Evolutionary conservation across 805 yeast species (phyloP).

Genomic region (Alloascoidea africana): DNA sequence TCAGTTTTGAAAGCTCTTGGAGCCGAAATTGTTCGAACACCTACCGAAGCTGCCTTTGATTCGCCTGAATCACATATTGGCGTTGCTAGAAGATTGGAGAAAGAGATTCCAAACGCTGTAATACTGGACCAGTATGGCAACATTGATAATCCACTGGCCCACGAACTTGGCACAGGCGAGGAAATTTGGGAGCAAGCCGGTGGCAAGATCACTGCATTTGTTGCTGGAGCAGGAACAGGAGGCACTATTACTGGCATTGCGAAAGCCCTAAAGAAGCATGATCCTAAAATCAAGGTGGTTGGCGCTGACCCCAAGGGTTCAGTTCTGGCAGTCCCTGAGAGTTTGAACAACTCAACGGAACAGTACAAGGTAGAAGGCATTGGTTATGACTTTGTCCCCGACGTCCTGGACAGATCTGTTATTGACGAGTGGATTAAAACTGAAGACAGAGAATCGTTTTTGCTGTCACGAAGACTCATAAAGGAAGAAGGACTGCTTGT

Average conservation of each 20-base stretch:
- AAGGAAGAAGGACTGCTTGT: slow-evolving; percentile 76
- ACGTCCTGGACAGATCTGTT: slow-evolving; percentile 48
- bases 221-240: slow-evolving; percentile 93
- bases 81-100: slow-evolving; percentile 66
- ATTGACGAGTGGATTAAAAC: slow-evolving; percentile 80
- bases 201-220: slow-evolving; percentile 55
- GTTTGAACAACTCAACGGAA: slow-evolving; percentile 42
- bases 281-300: slow-evolving; percentile 42
- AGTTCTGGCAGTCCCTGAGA: slow-evolving; percentile 66
- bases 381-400: slow-evolving; percentile 81
- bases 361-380: slow-evolving; percentile 78
- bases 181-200: slow-evolving; percentile 75
- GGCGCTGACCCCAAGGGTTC: slow-evolving; percentile 88
- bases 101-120: slow-evolving; percentile 73
- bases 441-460: slow-evolving; percentile 67
- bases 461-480: slow-evolving; percentile 68
- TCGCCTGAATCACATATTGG: slow-evolving; percentile 87
- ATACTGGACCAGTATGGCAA: slow-evolving; percentile 76
- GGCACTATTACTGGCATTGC: slow-evolving; percentile 83
- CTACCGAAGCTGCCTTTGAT: slow-evolving; percentile 88
- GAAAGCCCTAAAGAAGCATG: slow-evolving; percentile 55
- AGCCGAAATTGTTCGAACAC: slow-evolving; percentile 83
- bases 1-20: slow-evolving; percentile 80
- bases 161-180: slow-evolving; percentile 69
- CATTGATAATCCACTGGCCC: slow-evolving; percentile 69